A percentile compares a stretch with the other conserved stretches of the same genome.
Evolutionary conservation across 129 eudicot species (phyloP).

Genomic region (Sambucus nigra): DNA sequence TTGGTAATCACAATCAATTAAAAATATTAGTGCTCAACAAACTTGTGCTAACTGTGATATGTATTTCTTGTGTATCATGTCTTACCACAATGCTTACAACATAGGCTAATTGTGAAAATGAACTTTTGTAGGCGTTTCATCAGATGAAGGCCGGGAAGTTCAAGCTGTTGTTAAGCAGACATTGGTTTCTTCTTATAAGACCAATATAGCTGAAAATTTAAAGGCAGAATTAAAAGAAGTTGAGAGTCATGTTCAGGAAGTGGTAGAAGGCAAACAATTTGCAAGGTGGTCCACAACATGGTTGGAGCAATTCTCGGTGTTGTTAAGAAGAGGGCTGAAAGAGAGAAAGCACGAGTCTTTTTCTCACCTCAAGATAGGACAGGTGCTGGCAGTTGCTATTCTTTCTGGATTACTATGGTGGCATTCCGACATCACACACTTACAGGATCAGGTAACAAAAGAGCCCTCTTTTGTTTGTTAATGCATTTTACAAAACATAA

Average conservation of each 20-base stretch:
- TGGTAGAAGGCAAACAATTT: slow-evolving; percentile 18
- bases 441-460: slow-evolving; percentile 63
- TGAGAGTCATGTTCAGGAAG: slow-evolving; percentile 8
- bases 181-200: slow-evolving; percentile 39
- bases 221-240: slow-evolving; percentile 22
- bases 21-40: too few relatives aligned
- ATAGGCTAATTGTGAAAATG: too few relatives aligned
- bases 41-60: too few relatives aligned
- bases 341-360: slow-evolving; percentile 69
- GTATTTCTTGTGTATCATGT: too few relatives aligned
- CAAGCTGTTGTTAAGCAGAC: slow-evolving; percentile 36
- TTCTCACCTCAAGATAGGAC: slow-evolving; percentile 36
- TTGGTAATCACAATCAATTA: too few relatives aligned
- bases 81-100: too few relatives aligned
- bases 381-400: slow-evolving; percentile 37
- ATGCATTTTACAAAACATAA: too few relatives aligned
- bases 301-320: slow-evolving; percentile 57
- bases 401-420: slow-evolving; percentile 69
- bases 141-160: slow-evolving; percentile 43
- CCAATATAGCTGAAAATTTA: slow-evolving; percentile 26
- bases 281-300: slow-evolving; percentile 64
- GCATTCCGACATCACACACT: slow-evolving; percentile 38
- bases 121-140: slow-evolving; percentile 37
- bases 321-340: slow-evolving; percentile 61
- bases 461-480: background rate